Percentiles rank a stretch among this genome's conserved stretches.
phyloP scores from a whole-genome alignment of 177 flowering plant species.

The Vitis hybrid region DNA sequence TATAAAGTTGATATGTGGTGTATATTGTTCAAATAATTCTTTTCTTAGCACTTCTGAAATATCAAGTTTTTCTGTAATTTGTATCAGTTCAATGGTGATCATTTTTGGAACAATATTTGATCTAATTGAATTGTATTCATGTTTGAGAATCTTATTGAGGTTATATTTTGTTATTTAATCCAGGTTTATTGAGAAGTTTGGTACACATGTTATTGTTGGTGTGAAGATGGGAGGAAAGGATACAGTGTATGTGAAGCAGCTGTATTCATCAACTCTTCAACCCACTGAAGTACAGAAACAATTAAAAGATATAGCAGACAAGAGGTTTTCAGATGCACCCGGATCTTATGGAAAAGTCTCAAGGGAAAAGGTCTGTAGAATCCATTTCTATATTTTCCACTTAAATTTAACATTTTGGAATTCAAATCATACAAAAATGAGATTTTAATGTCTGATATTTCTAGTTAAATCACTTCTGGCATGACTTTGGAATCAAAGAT shows the following conservation, averaged over 20 bases:
- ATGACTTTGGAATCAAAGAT: background rate
- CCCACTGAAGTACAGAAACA: conserved; percentile 70
- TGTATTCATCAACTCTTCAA: conserved; percentile 66
- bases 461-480: background rate
- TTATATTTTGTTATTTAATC: background rate
- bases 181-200: conserved; percentile 83
- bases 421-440: background rate
- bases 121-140: no score
- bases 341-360: conserved; percentile 34
- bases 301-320: conserved; percentile 73
- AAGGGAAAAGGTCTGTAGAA: conserved; percentile 45
- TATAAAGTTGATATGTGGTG: no score
- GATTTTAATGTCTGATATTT: background rate
- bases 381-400: background rate
- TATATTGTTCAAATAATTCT: no score
- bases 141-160: no score
- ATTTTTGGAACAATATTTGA: no score
- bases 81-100: no score
- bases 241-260: conserved; percentile 71
- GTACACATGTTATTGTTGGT: conserved; percentile 81
- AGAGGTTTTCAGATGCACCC: conserved; percentile 49
- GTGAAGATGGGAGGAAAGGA: conserved; percentile 93
- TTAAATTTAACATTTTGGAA: background rate
- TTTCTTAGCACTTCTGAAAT: no score
- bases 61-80: no score